A percentile compares a stretch with the other conserved stretches of the same genome.
phyloP scores from a whole-genome alignment of 108 stramenopile species.

The Stephanodiscus minutulus region DNA sequence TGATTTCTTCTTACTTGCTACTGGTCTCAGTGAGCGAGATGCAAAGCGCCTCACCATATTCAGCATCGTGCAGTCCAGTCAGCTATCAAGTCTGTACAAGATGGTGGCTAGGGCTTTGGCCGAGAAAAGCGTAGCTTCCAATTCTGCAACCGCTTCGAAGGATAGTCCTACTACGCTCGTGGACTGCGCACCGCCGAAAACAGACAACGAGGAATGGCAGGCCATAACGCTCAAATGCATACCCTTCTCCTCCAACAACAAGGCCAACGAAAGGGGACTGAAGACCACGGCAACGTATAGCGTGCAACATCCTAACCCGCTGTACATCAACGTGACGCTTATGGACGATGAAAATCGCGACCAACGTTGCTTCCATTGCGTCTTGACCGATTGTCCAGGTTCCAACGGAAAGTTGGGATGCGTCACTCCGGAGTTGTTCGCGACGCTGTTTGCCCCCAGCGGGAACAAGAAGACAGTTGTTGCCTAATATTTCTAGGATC shows the following conservation, averaged over 20 bases:
- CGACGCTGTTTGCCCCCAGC: slow-evolving; percentile 42
- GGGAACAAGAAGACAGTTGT: not conserved
- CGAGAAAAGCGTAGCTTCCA: slow-evolving; percentile 11
- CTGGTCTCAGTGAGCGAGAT: slow-evolving; percentile 60
- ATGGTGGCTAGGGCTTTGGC: slow-evolving; percentile 66
- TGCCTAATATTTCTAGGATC: not conserved
- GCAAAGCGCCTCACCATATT: slow-evolving; percentile 73
- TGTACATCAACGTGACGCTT: slow-evolving; percentile 55
- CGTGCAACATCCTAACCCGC: slow-evolving; percentile 15
- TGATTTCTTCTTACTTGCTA: slow-evolving; percentile 68
- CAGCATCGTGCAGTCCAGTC: slow-evolving; percentile 70
- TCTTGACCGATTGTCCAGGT: slow-evolving; percentile 69
- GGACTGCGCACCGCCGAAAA: not conserved
- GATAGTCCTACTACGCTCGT: not conserved
- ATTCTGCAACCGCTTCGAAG: not conserved
- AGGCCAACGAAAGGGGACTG: slow-evolving; percentile 3
- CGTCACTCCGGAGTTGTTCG: slow-evolving; percentile 66
- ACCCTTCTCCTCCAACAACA: slow-evolving; percentile 21
- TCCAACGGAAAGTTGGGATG: slow-evolving; percentile 62
- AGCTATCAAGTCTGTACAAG: slow-evolving; percentile 79
- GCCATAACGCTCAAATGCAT: slow-evolving; percentile 33
- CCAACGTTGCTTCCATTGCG: slow-evolving; percentile 80
- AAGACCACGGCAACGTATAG: not conserved
- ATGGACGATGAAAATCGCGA: slow-evolving; percentile 70
- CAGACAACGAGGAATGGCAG: slow-evolving; percentile 30